Evolutionary conservation across 805 yeast genomes (phyloP).

Genomic region (Sungouiella blattae): DNA sequence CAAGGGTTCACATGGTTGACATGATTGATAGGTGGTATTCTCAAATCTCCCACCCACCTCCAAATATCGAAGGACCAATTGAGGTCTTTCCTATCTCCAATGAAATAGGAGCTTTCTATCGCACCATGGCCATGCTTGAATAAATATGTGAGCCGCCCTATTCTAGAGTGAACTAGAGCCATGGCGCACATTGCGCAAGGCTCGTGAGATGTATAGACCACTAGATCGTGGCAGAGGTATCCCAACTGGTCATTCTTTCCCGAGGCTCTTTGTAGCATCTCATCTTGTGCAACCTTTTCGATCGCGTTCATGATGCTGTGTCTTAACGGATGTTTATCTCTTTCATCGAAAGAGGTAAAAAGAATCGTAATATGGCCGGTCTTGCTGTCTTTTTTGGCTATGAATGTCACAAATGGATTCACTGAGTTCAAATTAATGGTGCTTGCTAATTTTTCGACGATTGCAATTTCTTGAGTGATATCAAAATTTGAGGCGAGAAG

Average conservation of each 20-base stretch:
- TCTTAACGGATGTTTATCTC: constrained; percentile 46
- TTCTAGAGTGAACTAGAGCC: constrained; percentile 92
- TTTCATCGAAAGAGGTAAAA: constrained; percentile 39
- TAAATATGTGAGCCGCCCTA: constrained; percentile 64
- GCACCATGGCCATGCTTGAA: constrained; percentile 39
- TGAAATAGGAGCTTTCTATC: constrained; percentile 65
- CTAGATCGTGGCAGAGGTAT: constrained; percentile 73
- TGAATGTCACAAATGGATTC: constrained; percentile 53
- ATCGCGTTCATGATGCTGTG: constrained; percentile 81
- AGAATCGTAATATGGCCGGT: constrained; percentile 24
- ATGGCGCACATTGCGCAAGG: constrained; percentile 96
- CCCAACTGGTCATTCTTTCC: constrained; percentile 15
- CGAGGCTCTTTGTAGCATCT: constrained; percentile 36
- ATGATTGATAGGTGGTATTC: no score
- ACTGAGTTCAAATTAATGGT: constrained; percentile 4
- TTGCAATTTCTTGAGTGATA: constrained; percentile 36
- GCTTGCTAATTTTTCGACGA: constrained; percentile 16
- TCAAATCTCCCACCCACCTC: constrained; percentile 69
- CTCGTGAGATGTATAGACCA: constrained; percentile 88
- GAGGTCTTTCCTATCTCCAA: constrained; percentile 70
- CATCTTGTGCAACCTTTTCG: constrained; percentile 55
- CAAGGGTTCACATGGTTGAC: no score
- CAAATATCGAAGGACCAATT: constrained; percentile 89
- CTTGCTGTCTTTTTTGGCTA: constrained; percentile 55
- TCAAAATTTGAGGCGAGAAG: constrained; percentile 55